Evolutionary conservation across 768 basidiomycete genomes (phyloP).

Genomic region (Kwoniella shandongensis): DNA sequence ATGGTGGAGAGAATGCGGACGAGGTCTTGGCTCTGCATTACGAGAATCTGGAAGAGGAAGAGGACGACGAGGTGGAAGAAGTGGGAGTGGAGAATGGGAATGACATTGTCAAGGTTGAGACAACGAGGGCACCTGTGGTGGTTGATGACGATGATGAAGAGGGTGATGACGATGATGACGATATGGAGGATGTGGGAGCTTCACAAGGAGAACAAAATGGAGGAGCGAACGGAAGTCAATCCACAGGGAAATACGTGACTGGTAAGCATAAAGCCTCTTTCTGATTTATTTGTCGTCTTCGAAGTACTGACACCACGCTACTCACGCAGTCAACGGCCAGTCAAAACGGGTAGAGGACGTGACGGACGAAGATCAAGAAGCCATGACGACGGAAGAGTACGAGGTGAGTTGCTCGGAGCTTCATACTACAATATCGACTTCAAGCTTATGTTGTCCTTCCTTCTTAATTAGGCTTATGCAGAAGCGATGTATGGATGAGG

Average conservation of each 20-base stretch:
- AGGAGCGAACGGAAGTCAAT: neutral
- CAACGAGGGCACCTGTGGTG: neutral
- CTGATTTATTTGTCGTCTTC: neutral
- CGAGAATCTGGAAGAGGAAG: constrained; percentile 26
- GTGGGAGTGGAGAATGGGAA: neutral
- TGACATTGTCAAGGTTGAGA: neutral
- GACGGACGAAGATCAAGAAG: constrained; percentile 86
- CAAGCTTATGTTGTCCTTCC: neutral
- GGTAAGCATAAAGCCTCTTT: constrained; percentile 22
- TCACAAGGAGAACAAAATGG: neutral
- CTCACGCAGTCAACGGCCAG: constrained; percentile 64
- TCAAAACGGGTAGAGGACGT: constrained; percentile 73
- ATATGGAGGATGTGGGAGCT: constrained; percentile 22
- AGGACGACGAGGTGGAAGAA: constrained; percentile 15
- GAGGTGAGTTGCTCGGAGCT: constrained; percentile 55
- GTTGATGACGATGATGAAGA: neutral
- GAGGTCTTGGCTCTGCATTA: constrained; percentile 19
- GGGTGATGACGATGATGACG: constrained; percentile 27
- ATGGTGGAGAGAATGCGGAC: constrained; percentile 30
- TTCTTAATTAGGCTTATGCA: constrained; percentile 13
- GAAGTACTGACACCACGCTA: neutral
- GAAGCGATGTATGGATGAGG: constrained; percentile 21
- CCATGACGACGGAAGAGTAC: constrained; percentile 93
- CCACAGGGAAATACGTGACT: constrained; percentile 20
- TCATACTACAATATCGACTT: too few species aligned